Conservation (phyloP, 106 monocot genomes). For the Dendrobium chrysotoxum region DNA sequence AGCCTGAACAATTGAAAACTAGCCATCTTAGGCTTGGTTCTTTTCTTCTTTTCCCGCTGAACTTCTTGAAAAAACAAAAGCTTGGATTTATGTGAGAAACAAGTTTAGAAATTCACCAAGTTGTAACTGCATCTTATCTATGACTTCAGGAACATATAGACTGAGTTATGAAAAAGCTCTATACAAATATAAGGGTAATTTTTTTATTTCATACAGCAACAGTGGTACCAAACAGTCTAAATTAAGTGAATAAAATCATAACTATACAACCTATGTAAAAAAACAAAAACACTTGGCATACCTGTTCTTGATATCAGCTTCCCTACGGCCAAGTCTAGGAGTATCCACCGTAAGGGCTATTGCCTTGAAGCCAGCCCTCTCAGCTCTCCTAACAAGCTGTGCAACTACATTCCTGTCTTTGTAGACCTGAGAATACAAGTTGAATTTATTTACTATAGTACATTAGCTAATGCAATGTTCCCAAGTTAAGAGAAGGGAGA, state of each 20-base stretch:
- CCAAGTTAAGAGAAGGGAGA: background rate
- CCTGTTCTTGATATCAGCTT: conserved; percentile 63
- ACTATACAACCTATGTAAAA: background rate
- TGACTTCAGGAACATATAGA: no score
- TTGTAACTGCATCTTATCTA: background rate
- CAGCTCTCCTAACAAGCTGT: conserved; percentile 60
- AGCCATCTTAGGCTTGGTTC: background rate
- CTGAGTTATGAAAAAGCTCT: no score
- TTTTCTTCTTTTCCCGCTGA: background rate
- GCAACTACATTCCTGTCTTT: conserved; percentile 55
- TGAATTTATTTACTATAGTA: background rate
- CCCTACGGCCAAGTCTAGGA: conserved; percentile 53
- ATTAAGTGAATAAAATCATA: background rate
- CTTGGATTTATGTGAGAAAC: background rate
- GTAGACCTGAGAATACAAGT: conserved; percentile 24
- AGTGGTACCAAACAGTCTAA: background rate
- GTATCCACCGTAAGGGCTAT: conserved; percentile 55
- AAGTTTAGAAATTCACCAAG: background rate
- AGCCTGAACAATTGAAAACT: background rate
- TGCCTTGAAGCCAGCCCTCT: conserved; percentile 53
- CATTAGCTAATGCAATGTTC: background rate
- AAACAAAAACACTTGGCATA: background rate
- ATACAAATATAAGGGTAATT: no score
- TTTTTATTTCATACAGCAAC: background rate
- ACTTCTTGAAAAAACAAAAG: background rate